Base-by-base conservation (phyloP, 2,329 filamentous ascomycete genomes). In the Anthostomella pinea region DNA sequence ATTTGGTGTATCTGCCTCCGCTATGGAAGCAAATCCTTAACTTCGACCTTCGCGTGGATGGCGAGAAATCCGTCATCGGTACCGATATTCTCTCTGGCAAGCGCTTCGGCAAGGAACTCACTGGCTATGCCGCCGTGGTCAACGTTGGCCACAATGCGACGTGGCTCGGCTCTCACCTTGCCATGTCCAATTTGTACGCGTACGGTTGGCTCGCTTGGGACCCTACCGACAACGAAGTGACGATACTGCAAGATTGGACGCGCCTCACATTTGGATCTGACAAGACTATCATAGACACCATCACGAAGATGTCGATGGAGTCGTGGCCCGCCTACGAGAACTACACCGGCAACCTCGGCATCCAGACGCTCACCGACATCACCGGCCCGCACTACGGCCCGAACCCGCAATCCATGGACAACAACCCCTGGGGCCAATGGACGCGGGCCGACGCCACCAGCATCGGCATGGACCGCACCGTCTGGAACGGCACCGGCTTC, bases 301-400 rank as follows among this genome's bases (percentile, higher is more conserved):
- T 87, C 35, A 75, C 71, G 1, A 56, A 74, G 10, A 77, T 87
- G 57, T 81, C 78, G 0, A 78, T 86, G 74, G 67, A 69, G 8
- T 85, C 81, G 0, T 86, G 83, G 83, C 78, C 77, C 0, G 75
- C 81, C 0, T 86, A 87, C 39, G 82, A 85, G 59, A 79, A 79
- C 52, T 85, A 87, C 62, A 77, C 69, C 1, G 83, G 83, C 4
- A 86, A 87, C 46, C 66, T 87, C 0, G 83, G 83, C 8, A 72
- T 83, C 5, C 82, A 86, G 51, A 86, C 83, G 0, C 57, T 87
- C 29, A 79, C 77, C 0, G 80, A 87, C 50, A 85, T 85, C 35
- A 62, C 83, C 0, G 76, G 78, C 41, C 76, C 73, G 1, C 81
- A 86, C 59, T 83, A 76, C 52, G 83, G 83, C 0, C 81, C 83